Conservation (phyloP, 2,329 filamentous ascomycete species). For the Pseudocercospora pini-densiflorae region DNA sequence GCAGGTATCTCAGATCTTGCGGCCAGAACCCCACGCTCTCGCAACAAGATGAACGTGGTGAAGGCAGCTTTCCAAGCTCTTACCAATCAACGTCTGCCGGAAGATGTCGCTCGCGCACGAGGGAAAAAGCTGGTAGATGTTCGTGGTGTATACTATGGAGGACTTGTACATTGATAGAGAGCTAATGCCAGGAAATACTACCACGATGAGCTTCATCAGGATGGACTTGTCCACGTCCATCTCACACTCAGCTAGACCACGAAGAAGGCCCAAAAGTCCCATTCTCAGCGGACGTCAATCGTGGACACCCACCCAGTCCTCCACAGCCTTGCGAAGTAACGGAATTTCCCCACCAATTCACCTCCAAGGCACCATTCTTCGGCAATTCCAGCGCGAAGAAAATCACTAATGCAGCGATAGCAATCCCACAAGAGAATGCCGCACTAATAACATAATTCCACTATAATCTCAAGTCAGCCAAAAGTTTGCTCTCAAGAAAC, state of each 20-base stretch:
- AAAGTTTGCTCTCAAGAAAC: too few relatives aligned
- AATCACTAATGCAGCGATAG: constrained; percentile 15
- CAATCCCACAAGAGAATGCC: constrained; percentile 14
- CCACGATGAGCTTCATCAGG: not conserved
- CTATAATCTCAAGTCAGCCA: not conserved
- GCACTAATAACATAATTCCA: constrained; percentile 20
- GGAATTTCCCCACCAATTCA: constrained; percentile 16
- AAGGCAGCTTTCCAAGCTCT: constrained; percentile 88
- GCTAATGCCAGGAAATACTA: not conserved
- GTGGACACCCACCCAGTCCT: constrained; percentile 14
- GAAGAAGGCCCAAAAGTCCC: constrained; percentile 14
- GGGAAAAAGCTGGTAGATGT: constrained; percentile 97
- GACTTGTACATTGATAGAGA: constrained; percentile 61
- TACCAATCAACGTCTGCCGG: constrained; percentile 80
- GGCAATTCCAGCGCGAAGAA: constrained; percentile 18
- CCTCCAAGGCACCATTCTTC: not conserved
- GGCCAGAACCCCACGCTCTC: constrained; percentile 78
- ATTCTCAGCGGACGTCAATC: not conserved
- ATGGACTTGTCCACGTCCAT: not conserved
- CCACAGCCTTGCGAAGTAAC: constrained; percentile 10
- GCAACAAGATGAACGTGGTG: constrained; percentile 98
- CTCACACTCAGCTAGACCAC: not conserved
- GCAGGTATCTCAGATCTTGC: constrained; percentile 87
- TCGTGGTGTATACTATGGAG: constrained; percentile 95
- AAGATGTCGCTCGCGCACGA: constrained; percentile 84